A percentile compares a stretch with the other conserved stretches of the same genome.
These are phyloP conservation scores for Fusarium palustre DNA, from an alignment of 2,329 filamentous ascomycete genomes.

Conservation along the genomic window DNA sequence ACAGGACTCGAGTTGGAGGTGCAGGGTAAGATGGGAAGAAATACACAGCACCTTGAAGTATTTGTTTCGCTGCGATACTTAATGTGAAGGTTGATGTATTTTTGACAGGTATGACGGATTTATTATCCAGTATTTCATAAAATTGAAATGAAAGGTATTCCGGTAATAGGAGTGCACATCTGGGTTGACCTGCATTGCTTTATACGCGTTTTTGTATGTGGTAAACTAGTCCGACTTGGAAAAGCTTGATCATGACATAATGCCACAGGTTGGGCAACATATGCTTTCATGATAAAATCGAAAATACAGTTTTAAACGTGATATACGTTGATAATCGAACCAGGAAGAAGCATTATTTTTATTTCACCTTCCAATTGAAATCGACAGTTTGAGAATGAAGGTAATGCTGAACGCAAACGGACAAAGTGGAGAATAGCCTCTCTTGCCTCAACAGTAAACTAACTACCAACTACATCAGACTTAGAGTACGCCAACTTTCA, in stretches of 20 bases:
- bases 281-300: neutral
- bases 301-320: neutral
- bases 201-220: too few species aligned
- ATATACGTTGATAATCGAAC: too few species aligned
- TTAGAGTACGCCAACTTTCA: neutral
- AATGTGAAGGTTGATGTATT: neutral
- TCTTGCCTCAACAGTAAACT: neutral
- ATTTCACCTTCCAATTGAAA: neutral
- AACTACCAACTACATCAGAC: neutral
- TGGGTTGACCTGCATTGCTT: too few species aligned
- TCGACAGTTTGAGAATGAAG: neutral
- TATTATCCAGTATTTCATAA: neutral
- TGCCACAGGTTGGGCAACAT: neutral
- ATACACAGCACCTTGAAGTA: neutral
- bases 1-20: neutral
- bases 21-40: slow-evolving; percentile 1
- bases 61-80: neutral
- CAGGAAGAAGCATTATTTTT: neutral
- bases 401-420: slow-evolving; percentile 20
- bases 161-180: neutral
- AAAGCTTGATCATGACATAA: neutral
- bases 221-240: too few species aligned
- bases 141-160: neutral
- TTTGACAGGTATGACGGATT: neutral
- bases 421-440: slow-evolving; percentile 19